Base-by-base conservation (phyloP, 805 yeast species). In the Candida morakotiae region DNA sequence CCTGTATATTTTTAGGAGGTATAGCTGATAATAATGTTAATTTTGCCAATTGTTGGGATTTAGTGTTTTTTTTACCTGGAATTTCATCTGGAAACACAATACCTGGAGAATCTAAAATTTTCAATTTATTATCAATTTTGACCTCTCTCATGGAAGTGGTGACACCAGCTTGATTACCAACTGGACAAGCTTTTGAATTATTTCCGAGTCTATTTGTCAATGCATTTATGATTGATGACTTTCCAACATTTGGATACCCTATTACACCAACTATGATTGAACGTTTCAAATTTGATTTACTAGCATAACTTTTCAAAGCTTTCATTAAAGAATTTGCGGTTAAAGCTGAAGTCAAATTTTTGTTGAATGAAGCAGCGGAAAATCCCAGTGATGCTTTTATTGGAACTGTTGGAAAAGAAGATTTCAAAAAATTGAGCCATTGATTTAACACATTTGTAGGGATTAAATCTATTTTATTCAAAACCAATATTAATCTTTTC, bases 181-280 rank as follows among this genome's bases (percentile, higher is more conserved):
- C 94, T 11, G 98, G 97, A 58, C 98, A 93, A 9, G 89, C 91
- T 50, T 75, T 78, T 30, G 78, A 69, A 39, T 73, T 64, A 41
- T 81, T 81, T 40, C 85, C 81, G 58, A 86, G 94, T 62, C 93
- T 81, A 37, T 86, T 74, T 3, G 87, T 80, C 47, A 91, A 70
- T 2, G 97, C 83, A 61, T 91, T 91, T 55, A 91, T 93, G 40
- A 93, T 83, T 14, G 96, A 87, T 2, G 96, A 88, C 60, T 89
- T 89, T 53, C 98, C 98, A 37, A 91, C 97, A 58, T 91, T 91
- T 35, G 98, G 98, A 65, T 88, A 91, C 13, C 98, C 98, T 48
- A 91, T 85, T 28, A 91, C 95, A 59, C 98, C 98, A 31, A 87
- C 97, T 31, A 87, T 76, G 40, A 89, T 83, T 10, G 95, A 79